Percentiles rank a stretch among this genome's conserved stretches.
These are phyloP conservation scores for Manihot esculenta DNA, from an alignment of 441 rosid species.

Conservation along the genomic window DNA sequence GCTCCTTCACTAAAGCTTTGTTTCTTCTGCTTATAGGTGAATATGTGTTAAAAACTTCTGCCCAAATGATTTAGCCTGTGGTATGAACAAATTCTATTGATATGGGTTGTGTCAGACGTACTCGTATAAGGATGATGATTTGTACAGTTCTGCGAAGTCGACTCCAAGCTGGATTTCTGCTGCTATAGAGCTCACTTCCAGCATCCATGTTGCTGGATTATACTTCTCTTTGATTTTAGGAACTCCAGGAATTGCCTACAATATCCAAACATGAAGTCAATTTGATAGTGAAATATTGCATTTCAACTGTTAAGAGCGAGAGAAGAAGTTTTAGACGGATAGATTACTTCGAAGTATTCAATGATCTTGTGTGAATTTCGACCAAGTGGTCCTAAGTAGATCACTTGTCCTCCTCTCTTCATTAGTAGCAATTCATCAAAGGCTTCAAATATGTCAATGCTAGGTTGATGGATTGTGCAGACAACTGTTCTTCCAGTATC, in stretches of 20 bases:
- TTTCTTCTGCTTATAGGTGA: constrained; percentile 48
- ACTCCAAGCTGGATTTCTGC: constrained; percentile 59
- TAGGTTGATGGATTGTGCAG: constrained; percentile 54
- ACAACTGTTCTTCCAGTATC: constrained; percentile 53
- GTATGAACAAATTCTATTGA: not conserved
- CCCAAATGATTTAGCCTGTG: not conserved
- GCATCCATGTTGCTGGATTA: constrained; percentile 91
- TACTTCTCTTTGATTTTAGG: constrained; percentile 67
- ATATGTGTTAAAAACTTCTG: constrained; percentile 4
- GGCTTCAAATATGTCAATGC: constrained; percentile 30
- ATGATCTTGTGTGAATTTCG: constrained; percentile 58
- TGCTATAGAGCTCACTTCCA: constrained; percentile 60
- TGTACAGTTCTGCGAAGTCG: constrained; percentile 61
- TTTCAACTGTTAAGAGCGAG: not conserved
- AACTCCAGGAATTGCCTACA: constrained; percentile 57
- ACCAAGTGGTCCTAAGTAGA: constrained; percentile 80
- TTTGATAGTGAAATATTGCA: not conserved
- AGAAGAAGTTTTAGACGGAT: not conserved
- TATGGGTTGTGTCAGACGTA: constrained; percentile 31
- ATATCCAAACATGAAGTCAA: not conserved
- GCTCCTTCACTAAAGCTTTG: constrained; percentile 64
- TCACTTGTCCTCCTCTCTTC: constrained; percentile 83
- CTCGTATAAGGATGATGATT: constrained; percentile 59
- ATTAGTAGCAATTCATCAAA: constrained; percentile 48
- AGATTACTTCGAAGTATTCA: constrained; percentile 65